Conservation (phyloP, 768 basidiomycete genomes). For the Clavaria fumosa region DNA sequence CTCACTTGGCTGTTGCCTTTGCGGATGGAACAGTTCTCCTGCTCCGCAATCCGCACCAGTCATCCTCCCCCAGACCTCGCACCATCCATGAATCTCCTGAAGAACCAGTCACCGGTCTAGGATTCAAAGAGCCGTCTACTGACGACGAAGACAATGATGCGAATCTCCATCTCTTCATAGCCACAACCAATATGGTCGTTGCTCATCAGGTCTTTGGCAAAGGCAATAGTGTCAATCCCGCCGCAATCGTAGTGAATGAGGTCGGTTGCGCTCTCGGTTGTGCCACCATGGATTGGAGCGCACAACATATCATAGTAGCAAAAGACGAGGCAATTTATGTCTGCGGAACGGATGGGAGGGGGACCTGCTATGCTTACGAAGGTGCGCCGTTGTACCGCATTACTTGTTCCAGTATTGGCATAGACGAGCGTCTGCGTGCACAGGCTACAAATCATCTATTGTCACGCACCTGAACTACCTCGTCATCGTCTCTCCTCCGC, state of each 20-base stretch:
- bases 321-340: slow-evolving; percentile 86
- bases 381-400: slow-evolving; percentile 28
- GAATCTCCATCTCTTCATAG: slow-evolving; percentile 59
- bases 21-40: slow-evolving; percentile 88
- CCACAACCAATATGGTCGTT: slow-evolving; percentile 74
- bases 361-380: slow-evolving; percentile 83
- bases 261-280: slow-evolving; percentile 77
- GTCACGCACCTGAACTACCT: slow-evolving; percentile 71
- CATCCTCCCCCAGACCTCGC: slow-evolving; percentile 75
- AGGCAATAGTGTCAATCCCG: slow-evolving; percentile 48
- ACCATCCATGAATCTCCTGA: slow-evolving; percentile 68
- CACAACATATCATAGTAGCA: slow-evolving; percentile 65
- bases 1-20: slow-evolving; percentile 85
- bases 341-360: slow-evolving; percentile 67
- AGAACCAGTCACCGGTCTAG: slow-evolving; percentile 88
- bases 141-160: slow-evolving; percentile 26
- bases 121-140: slow-evolving; percentile 61
- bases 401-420: not conserved
- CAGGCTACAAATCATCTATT: slow-evolving; percentile 67
- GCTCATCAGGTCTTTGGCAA: slow-evolving; percentile 60
- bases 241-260: slow-evolving; percentile 66
- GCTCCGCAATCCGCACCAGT: slow-evolving; percentile 85
- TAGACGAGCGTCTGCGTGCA: not conserved
- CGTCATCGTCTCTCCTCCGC: slow-evolving; percentile 79
- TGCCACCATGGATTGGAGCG: slow-evolving; percentile 60